Evolutionary conservation across 495 filamentous ascomycete genomes (phyloP), one percentile per base, ranked within the genome.

Genomic region (Penicillium paradoxum): DNA sequence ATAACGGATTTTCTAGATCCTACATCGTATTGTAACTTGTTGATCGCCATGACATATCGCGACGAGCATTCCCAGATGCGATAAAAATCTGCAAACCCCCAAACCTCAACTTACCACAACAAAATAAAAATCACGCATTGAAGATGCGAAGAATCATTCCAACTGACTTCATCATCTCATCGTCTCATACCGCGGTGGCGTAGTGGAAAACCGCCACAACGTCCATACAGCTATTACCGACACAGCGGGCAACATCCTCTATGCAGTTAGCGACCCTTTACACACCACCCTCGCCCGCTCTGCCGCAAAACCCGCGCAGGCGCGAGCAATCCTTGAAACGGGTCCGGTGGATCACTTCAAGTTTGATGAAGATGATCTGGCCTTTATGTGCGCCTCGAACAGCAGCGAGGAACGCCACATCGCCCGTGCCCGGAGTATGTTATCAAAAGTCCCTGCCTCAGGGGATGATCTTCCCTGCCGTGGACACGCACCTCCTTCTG

Each of bases 381-480:
- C 72, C 0, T 54, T 75, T 9, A 73, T 76, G 62, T 75, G 72
- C 38, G 68, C 72, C 7, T 75, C 73, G n/a, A 68, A 76, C 54
- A 76, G 52, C 49, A 73, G 72, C 48, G 71, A 77, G 57, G 65
- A 71, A 1, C 47, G 54, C 22, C 73, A 74, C 24, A 53, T 74
- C 25, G 15, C 49, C 9, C 66, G 66, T 2, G 67, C 67, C 2
- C 64, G 49, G 4, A 21, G 8, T 4, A 76, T 77, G 60, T 49
- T 77, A 10, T 34, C n/a, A 0, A 68, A 68, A 38, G 46, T 62
- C 17, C 19, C 43, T 2, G 63, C 57, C 0, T 18, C 38, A 0
- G 68, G 75, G 54, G 40, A 36, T 1, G 64, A 72, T 36, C 62
- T 76, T 7, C 59, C 63, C 18, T 74, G 71, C 36, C 68, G 73